Percentiles rank a stretch among this genome's conserved stretches.
Evolutionary conservation across 179 eudicot species (phyloP).

Genomic region (Beta corolliflora): DNA sequence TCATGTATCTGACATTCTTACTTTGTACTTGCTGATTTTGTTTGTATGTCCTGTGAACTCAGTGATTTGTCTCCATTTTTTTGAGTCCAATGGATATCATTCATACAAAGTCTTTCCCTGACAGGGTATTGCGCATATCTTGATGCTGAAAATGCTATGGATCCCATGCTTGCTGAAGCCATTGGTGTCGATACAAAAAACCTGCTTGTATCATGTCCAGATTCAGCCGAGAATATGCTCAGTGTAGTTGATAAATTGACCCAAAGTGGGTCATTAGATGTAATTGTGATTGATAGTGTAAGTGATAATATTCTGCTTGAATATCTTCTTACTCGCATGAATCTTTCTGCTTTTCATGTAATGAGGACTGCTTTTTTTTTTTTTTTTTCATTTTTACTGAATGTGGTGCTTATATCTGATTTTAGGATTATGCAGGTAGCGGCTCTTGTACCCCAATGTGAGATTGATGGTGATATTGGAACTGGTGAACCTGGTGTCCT

Average conservation of each 20-base stretch:
- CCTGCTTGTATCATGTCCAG: slow-evolving; percentile 84
- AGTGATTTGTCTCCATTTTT: neutral
- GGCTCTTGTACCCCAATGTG: slow-evolving; percentile 90
- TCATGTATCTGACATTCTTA: too few relatives aligned
- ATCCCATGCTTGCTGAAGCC: slow-evolving; percentile 76
- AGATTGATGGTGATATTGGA: slow-evolving; percentile 57
- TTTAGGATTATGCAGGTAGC: slow-evolving; percentile 67
- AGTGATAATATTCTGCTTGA: slow-evolving; percentile 33
- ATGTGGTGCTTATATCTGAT: slow-evolving; percentile 25
- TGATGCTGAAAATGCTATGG: slow-evolving; percentile 94
- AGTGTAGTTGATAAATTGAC: slow-evolving; percentile 85
- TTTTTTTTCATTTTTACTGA: neutral
- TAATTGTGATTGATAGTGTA: slow-evolving; percentile 96
- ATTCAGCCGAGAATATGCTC: slow-evolving; percentile 92
- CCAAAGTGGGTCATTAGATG: slow-evolving; percentile 88
- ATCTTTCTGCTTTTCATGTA: neutral
- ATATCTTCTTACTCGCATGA: neutral
- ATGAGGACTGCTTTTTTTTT: neutral
- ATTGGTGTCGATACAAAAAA: slow-evolving; percentile 78
- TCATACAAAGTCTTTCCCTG: slow-evolving; percentile 20
- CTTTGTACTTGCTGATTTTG: neutral
- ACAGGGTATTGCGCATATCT: slow-evolving; percentile 96
- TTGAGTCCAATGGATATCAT: slow-evolving; percentile 3
- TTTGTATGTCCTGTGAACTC: neutral
- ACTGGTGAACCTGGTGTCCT: slow-evolving; percentile 34